Evolutionary conservation across 2,329 filamentous ascomycete genomes (phyloP).

Genomic region (Ceratocystis eucalypticola): DNA sequence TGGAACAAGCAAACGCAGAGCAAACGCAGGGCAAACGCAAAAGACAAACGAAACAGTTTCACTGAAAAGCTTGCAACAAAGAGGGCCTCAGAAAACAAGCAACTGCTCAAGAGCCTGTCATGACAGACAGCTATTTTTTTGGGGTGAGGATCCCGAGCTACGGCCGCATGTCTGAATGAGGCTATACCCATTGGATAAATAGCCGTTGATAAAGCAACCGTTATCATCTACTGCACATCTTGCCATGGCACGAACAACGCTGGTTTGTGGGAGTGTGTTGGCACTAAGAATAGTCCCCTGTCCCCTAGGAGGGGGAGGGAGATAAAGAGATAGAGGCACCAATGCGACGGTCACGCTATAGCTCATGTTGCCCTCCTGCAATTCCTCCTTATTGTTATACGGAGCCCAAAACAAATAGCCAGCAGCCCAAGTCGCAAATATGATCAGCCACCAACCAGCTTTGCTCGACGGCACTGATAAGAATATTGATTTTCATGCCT

Average conservation of each 20-base stretch:
- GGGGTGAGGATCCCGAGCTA: neutral
- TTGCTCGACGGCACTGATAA: neutral
- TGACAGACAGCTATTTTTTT: neutral
- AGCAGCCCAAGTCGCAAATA: neutral
- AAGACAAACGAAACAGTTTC: conserved; percentile 3
- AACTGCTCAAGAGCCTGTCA: neutral
- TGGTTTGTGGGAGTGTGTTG: no score
- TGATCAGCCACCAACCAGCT: neutral
- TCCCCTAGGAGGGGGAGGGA: no score
- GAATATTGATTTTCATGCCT: neutral
- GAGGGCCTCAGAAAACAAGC: conserved; percentile 3
- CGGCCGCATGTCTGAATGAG: neutral
- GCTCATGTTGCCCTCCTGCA: neutral
- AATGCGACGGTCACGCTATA: neutral
- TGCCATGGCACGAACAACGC: no score
- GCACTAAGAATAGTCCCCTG: no score
- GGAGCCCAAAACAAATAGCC: neutral
- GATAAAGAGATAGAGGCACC: neutral
- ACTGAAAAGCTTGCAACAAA: no score
- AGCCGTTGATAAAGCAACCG: neutral
- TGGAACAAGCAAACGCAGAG: neutral
- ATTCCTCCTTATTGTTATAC: neutral
- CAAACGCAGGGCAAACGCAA: neutral
- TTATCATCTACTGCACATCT: neutral
- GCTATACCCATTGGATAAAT: neutral